Evolutionary conservation across 148 eudicot genomes (phyloP).

Genomic region (Vaccinium darrowii): DNA sequence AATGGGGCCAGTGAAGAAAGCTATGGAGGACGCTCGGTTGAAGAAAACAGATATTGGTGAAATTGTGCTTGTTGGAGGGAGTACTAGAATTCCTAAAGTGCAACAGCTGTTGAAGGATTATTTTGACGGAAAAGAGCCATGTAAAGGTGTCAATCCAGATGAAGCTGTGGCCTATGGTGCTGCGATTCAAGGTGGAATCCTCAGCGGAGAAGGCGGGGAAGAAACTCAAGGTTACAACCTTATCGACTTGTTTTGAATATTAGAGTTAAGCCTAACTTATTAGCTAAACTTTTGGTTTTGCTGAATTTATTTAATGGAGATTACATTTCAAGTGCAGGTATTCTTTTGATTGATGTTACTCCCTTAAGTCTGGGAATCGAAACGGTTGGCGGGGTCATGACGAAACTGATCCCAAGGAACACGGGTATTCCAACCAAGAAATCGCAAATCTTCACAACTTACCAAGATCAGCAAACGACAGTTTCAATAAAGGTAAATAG

Average conservation of each 20-base stretch:
- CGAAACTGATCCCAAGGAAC: constrained; percentile 61
- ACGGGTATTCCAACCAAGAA: constrained; percentile 58
- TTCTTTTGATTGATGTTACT: constrained; percentile 58
- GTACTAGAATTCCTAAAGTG: constrained; percentile 55
- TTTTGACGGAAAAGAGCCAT: constrained; percentile 49
- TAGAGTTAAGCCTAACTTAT: background rate
- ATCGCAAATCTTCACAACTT: constrained; percentile 53
- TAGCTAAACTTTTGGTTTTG: background rate
- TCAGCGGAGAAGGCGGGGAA: constrained; percentile 47
- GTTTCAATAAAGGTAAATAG: constrained; percentile 37
- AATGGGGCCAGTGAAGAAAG: constrained; percentile 45
- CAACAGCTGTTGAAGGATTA: constrained; percentile 52
- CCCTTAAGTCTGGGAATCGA: constrained; percentile 62
- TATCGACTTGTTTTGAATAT: background rate
- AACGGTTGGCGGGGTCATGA: constrained; percentile 71
- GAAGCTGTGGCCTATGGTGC: constrained; percentile 65
- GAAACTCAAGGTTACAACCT: constrained; percentile 35
- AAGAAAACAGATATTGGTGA: constrained; percentile 41
- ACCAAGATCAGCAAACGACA: constrained; percentile 53
- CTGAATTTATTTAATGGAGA: background rate
- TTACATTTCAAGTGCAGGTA: constrained; percentile 21
- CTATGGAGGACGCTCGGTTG: constrained; percentile 46
- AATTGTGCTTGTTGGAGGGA: constrained; percentile 56
- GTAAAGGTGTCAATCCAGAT: constrained; percentile 51
- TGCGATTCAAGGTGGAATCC: constrained; percentile 53